Conservation (phyloP, 306 rosid species). For the Gleditsia sinensis region DNA sequence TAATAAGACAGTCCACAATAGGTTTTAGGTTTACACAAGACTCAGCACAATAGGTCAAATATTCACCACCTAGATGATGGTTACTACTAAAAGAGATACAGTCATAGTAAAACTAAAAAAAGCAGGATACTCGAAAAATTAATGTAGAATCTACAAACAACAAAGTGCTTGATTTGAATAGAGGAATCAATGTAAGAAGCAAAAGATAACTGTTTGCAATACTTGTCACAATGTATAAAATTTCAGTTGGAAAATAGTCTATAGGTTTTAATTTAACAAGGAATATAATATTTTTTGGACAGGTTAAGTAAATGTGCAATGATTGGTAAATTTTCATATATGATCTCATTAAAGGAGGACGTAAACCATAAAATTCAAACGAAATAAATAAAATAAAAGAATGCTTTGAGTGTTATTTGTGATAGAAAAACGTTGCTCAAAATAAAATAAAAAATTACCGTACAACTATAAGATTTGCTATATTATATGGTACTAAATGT, state of each 20-base stretch:
- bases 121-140: background rate
- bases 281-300: background rate
- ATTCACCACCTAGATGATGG: background rate
- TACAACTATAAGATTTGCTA: too few relatives aligned
- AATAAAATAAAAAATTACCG: too few relatives aligned
- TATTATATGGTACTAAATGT: too few relatives aligned
- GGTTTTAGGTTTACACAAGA: background rate
- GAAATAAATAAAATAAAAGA: too few relatives aligned
- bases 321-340: background rate
- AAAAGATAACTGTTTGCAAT: too few relatives aligned
- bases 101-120: background rate
- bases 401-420: too few relatives aligned
- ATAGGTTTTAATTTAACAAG: background rate
- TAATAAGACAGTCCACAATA: background rate
- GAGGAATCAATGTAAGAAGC: too few relatives aligned
- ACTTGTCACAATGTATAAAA: too few relatives aligned
- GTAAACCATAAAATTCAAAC: too few relatives aligned
- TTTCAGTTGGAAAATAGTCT: background rate
- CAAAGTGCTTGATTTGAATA: slow-evolving; percentile 20
- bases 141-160: background rate
- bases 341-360: background rate
- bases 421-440: too few relatives aligned
- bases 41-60: slow-evolving; percentile 9
- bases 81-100: background rate
- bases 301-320: background rate